Percentiles rank a stretch among this genome's conserved stretches.
phyloP scores from a whole-genome alignment of 306 rosid species.

The Corylus heterophylla region DNA sequence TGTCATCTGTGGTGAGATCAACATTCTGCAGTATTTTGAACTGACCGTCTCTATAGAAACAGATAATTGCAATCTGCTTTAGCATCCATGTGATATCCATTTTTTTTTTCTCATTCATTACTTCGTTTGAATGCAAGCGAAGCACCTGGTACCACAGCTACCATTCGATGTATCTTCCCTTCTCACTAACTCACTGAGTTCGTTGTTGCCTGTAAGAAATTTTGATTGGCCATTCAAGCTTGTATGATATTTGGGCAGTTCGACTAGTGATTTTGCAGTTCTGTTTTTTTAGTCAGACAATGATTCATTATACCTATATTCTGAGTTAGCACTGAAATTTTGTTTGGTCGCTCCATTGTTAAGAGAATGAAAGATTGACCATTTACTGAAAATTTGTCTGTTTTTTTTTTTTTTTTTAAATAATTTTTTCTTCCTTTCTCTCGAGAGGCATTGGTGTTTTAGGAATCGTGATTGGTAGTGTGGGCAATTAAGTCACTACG shows the following conservation, averaged over 20 bases:
- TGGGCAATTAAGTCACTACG: no score
- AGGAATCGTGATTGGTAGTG: no score
- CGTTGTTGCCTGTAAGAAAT: neutral
- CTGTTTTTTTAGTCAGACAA: neutral
- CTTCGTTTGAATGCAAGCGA: slow-evolving; percentile 43
- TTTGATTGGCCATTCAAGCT: neutral
- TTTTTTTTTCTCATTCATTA: slow-evolving; percentile 46
- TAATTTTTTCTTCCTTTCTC: no score
- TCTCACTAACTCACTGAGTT: neutral
- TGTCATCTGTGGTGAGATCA: slow-evolving; percentile 24
- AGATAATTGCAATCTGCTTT: slow-evolving; percentile 36
- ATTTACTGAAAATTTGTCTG: neutral
- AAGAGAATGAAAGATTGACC: neutral
- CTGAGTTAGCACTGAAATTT: neutral
- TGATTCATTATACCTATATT: neutral
- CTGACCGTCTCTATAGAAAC: slow-evolving; percentile 25
- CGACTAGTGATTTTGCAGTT: neutral
- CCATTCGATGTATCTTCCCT: neutral
- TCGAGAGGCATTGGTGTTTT: no score
- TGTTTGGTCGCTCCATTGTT: neutral
- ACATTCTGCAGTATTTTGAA: slow-evolving; percentile 18
- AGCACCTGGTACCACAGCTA: slow-evolving; percentile 34
- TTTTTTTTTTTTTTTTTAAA: neutral
- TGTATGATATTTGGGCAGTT: slow-evolving; percentile 2
- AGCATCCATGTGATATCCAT: slow-evolving; percentile 37